These are phyloP conservation scores for Vitis cinerea DNA, from an alignment of 164 flowering plant species.

Conservation along the genomic window DNA sequence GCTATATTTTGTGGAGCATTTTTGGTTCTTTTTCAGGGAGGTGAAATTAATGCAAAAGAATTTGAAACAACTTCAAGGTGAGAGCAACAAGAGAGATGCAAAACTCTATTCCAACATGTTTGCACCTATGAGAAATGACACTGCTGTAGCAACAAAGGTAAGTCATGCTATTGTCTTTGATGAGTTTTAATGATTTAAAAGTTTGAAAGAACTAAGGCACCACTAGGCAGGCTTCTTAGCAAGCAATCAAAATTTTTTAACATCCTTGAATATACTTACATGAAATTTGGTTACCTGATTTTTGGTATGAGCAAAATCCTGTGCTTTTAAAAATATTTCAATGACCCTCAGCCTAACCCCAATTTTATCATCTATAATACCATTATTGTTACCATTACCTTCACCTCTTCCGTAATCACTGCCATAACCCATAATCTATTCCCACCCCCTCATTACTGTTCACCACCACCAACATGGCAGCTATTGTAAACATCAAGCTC, in stretches of 20 bases:
- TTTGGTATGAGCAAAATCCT: too few relatives aligned
- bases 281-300: too few relatives aligned
- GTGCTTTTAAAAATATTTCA: too few relatives aligned
- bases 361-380: too few relatives aligned
- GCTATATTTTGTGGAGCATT: background rate
- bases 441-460: background rate
- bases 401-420: background rate
- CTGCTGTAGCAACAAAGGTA: slow-evolving; percentile 38
- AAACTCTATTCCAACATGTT: slow-evolving; percentile 62
- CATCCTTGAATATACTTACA: too few relatives aligned
- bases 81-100: slow-evolving; percentile 68
- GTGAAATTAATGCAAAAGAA: slow-evolving; percentile 46
- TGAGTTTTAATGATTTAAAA: background rate
- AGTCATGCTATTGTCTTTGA: background rate
- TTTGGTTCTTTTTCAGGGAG: slow-evolving; percentile 42
- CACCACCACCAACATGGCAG: background rate
- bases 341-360: too few relatives aligned
- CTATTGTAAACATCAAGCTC: background rate
- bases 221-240: background rate
- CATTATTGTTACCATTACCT: too few relatives aligned
- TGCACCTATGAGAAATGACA: slow-evolving; percentile 31
- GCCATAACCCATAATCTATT: background rate
- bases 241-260: too few relatives aligned
- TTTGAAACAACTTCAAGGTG: slow-evolving; percentile 54
- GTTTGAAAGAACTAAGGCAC: background rate